These are phyloP conservation scores for Beauveria sp. DNA, from an alignment of 2,329 filamentous ascomycete species.

Conservation along the genomic window DNA sequence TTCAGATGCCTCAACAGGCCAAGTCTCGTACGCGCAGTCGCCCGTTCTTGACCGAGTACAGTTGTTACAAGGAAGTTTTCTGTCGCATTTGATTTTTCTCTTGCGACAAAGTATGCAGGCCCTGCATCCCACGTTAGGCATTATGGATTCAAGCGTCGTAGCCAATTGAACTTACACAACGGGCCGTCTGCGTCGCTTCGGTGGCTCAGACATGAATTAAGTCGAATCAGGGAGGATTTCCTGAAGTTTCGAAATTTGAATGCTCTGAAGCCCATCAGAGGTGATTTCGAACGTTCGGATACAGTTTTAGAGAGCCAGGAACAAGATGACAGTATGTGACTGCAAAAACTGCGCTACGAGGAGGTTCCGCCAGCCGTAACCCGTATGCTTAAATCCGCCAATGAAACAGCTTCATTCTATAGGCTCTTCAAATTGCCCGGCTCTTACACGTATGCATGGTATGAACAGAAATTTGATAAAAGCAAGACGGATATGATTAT, in stretches of 20 bases:
- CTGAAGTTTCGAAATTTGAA: neutral
- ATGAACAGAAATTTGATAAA: no score
- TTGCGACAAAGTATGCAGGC: conserved; percentile 34
- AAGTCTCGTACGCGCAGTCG: conserved; percentile 26
- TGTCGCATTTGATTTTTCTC: conserved; percentile 38
- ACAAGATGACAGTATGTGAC: neutral
- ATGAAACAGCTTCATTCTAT: neutral
- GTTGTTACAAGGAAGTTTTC: conserved; percentile 32
- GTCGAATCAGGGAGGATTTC: no score
- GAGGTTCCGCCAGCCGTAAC: neutral
- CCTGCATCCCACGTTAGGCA: conserved; percentile 15
- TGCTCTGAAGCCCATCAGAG: neutral
- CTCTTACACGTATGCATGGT: neutral
- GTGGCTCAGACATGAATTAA: neutral
- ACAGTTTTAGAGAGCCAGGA: no score
- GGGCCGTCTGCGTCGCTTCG: conserved; percentile 9
- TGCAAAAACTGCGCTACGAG: neutral
- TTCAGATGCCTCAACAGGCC: conserved; percentile 2
- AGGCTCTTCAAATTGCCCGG: neutral
- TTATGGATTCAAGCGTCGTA: neutral
- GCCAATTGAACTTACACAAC: conserved; percentile 9
- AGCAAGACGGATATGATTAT: no score
- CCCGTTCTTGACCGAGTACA: conserved; percentile 30
- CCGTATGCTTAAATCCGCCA: conserved; percentile 5
- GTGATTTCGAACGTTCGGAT: neutral